Base-by-base conservation (phyloP, 768 basidiomycete genomes). In the Boletus reticulatus region DNA sequence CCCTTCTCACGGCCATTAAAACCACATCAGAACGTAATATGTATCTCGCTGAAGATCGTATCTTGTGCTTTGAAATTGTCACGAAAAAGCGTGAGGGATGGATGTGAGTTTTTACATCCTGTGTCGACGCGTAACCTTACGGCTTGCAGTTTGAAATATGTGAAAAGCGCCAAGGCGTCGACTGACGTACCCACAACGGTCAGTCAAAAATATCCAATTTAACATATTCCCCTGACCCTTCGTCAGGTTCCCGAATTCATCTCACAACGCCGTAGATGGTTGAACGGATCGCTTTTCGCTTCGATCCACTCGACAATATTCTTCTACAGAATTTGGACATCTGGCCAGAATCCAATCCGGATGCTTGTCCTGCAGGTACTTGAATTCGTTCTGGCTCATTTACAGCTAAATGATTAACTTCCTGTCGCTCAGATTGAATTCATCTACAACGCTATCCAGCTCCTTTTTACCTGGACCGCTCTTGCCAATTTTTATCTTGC, bases 121-220 rank as follows among this genome's bases (percentile, higher is more conserved):
- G 9, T 10, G 41, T 31, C 13, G 17, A 20, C 36, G 19, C 22
- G 22, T 19, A 44, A 46, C 38, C 52, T 61, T 24, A 64, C 19
- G 17, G 17, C 29, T 47, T 34, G 47, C 58, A 90, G 88, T 16
- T 73, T 92, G 63, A 88, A 86, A 71, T 95, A 94, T 67, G 93
- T 95, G 71, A 93, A 93, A 80, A 89, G 84, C 64, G 95, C 95
- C 16, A 94, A 95, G 62, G 95, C 94, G 0, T 82, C 94, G 42
- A 98, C 95, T n/a, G 95, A 98, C 74, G 94, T 96, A 5, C 95
- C 95, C 32, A 88, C 92, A 37, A 80, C 84, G 19, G 86, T 85
- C 46, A 54, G 76, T 67, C 19, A 43, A 43, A 36, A 50, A 22
- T 4, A 6, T 52, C 45, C 2, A 16, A 12, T 29, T 22, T 7